Conservation (phyloP, 176 grass and related monocot species). For the Calamus simplicifolius region DNA sequence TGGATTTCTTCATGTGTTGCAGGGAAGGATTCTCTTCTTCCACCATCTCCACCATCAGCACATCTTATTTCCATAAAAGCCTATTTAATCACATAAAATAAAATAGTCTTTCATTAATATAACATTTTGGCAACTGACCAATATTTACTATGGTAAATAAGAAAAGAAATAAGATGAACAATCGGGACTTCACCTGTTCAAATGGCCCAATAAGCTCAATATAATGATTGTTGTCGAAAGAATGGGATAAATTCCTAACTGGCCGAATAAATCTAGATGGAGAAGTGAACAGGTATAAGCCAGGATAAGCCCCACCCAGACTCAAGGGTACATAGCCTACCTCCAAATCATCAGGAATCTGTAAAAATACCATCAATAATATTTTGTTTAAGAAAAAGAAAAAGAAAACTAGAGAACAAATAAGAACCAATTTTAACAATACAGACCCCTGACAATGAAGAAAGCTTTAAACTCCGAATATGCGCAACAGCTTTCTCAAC, state of each 20-base stretch:
- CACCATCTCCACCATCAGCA: slow-evolving; percentile 82
- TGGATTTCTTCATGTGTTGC: slow-evolving; percentile 97
- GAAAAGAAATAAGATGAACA: slow-evolving; percentile 6
- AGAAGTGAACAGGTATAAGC: slow-evolving; percentile 81
- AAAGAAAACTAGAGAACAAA: neutral
- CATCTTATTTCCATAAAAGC: slow-evolving; percentile 98
- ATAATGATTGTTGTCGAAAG: slow-evolving; percentile 33
- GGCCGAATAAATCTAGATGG: slow-evolving; percentile 82
- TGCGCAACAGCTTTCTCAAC: slow-evolving; percentile 56
- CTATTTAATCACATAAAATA: slow-evolving; percentile 21
- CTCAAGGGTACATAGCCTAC: slow-evolving; percentile 86
- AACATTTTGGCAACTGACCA: no score
- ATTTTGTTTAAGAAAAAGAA: slow-evolving; percentile 1
- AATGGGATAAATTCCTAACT: slow-evolving; percentile 50
- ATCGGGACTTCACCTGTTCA: slow-evolving; percentile 53
- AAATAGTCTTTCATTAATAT: no score
- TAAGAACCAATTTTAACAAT: slow-evolving; percentile 4
- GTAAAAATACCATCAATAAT: slow-evolving; percentile 5
- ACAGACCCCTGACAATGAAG: slow-evolving; percentile 18
- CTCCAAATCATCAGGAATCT: slow-evolving; percentile 94
- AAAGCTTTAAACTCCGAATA: slow-evolving; percentile 76
- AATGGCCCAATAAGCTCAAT: slow-evolving; percentile 98
- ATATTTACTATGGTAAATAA: no score
- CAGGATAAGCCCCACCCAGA: slow-evolving; percentile 81
- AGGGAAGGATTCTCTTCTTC: slow-evolving; percentile 57